Conservation (phyloP, 805 yeast species). For the Saccharomycopsis sp. region DNA sequence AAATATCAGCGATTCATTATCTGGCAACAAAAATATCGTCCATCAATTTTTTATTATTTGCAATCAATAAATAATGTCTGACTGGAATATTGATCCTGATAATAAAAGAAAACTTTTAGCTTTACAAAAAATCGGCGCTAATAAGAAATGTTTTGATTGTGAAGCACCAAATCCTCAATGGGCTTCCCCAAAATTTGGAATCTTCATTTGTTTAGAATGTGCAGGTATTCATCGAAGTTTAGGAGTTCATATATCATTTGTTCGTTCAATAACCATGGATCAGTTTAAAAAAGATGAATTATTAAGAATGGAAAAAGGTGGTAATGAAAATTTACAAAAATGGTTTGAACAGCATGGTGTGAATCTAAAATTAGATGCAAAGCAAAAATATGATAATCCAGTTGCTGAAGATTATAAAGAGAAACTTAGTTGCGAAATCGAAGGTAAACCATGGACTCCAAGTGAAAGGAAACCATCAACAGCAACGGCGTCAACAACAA, state of each 20-base stretch:
- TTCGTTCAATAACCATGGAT: constrained; percentile 96
- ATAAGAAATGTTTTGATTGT: constrained; percentile 91
- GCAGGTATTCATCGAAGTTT: constrained; percentile 95
- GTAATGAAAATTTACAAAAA: constrained; percentile 66
- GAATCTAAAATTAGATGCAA: constrained; percentile 31
- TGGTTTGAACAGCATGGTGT: constrained; percentile 71
- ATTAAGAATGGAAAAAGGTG: constrained; percentile 87
- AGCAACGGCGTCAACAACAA: constrained; percentile 1
- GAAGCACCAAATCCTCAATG: constrained; percentile 96
- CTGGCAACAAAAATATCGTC: too few species aligned
- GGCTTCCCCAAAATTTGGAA: constrained; percentile 98
- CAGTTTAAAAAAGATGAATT: constrained; percentile 94
- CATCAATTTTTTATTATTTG: too few species aligned
- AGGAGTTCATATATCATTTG: constrained; percentile 96
- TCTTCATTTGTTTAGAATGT: constrained; percentile 94
- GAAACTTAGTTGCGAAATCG: constrained; percentile 64
- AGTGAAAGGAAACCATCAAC: constrained; percentile 44
- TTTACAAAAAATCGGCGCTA: constrained; percentile 74
- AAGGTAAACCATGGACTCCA: constrained; percentile 63
- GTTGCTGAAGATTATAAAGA: constrained; percentile 91
- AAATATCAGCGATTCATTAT: too few species aligned
- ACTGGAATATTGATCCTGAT: constrained; percentile 92
- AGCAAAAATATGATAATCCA: constrained; percentile 74
- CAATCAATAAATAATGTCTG: constrained; percentile 28
- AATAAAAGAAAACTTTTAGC: constrained; percentile 71